Conservation (phyloP, 169 alveolate species). For the Plasmodium vivax region DNA sequence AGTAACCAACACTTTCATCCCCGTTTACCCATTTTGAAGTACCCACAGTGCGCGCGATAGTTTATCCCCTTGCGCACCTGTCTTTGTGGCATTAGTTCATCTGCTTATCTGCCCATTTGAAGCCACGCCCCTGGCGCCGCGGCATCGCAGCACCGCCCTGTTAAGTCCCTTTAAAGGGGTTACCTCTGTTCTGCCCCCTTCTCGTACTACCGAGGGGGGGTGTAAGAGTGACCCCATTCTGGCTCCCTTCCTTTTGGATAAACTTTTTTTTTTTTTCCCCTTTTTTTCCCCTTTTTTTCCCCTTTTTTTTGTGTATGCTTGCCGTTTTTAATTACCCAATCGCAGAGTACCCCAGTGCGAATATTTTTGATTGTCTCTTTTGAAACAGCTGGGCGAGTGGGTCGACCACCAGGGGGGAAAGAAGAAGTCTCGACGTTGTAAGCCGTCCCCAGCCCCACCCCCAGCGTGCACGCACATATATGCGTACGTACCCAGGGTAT, state of each 20-base stretch:
- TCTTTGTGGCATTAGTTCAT: not conserved
- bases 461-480: not conserved
- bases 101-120: not conserved
- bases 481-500: not conserved
- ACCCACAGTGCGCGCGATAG: not conserved
- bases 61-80: not conserved
- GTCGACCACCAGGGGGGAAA: not conserved
- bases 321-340: not conserved
- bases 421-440: not conserved
- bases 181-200: not conserved
- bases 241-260: not conserved
- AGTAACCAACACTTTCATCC: not conserved
- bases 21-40: not conserved
- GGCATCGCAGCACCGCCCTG: not conserved
- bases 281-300: too few relatives aligned
- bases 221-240: not conserved
- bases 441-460: not conserved
- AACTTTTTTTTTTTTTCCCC: too few relatives aligned
- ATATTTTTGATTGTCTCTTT: not conserved
- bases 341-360: not conserved
- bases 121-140: not conserved
- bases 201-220: not conserved
- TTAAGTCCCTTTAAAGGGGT: not conserved
- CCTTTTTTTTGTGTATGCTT: not conserved
- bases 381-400: not conserved